Evolutionary conservation across 2,329 filamentous ascomycete species (phyloP).

Genomic region (Penicillium sp.): DNA sequence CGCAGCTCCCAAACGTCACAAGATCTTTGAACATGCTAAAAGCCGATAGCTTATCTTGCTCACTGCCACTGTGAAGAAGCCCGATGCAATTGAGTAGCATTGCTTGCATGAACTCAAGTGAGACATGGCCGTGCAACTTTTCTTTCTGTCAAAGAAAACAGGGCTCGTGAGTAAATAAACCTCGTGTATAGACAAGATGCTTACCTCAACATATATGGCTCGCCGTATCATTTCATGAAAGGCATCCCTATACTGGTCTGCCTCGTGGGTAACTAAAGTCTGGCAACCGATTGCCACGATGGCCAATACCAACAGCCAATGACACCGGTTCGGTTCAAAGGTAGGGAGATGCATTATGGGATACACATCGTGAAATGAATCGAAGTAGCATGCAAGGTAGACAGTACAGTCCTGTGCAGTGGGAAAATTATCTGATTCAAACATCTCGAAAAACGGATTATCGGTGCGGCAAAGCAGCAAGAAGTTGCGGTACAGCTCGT

Average conservation of each 20-base stretch:
- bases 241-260: slow-evolving; percentile 29
- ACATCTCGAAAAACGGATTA: slow-evolving; percentile 29
- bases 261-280: slow-evolving; percentile 25
- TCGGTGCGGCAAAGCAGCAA: slow-evolving; percentile 29
- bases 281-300: slow-evolving; percentile 42
- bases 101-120: slow-evolving; percentile 31
- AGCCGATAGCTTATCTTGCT: slow-evolving; percentile 23
- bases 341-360: slow-evolving; percentile 40
- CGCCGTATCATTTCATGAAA: slow-evolving; percentile 43
- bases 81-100: slow-evolving; percentile 34
- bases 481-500: slow-evolving; percentile 30
- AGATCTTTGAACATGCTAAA: slow-evolving; percentile 29
- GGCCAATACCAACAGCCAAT: slow-evolving; percentile 42
- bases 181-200: neutral
- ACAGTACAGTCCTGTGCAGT: slow-evolving; percentile 21
- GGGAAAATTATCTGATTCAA: slow-evolving; percentile 32
- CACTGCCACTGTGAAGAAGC: slow-evolving; percentile 25
- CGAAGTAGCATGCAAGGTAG: slow-evolving; percentile 37
- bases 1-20: slow-evolving; percentile 20
- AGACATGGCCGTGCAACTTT: slow-evolving; percentile 13
- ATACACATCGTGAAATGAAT: slow-evolving; percentile 39
- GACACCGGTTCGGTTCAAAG: slow-evolving; percentile 34
- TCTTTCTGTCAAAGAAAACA: slow-evolving; percentile 23
- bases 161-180: slow-evolving; percentile 2
- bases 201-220: slow-evolving; percentile 36